These are phyloP conservation scores for Aspergillus latus DNA, from an alignment of 2,329 filamentous ascomycete genomes.

Conservation along the genomic window DNA sequence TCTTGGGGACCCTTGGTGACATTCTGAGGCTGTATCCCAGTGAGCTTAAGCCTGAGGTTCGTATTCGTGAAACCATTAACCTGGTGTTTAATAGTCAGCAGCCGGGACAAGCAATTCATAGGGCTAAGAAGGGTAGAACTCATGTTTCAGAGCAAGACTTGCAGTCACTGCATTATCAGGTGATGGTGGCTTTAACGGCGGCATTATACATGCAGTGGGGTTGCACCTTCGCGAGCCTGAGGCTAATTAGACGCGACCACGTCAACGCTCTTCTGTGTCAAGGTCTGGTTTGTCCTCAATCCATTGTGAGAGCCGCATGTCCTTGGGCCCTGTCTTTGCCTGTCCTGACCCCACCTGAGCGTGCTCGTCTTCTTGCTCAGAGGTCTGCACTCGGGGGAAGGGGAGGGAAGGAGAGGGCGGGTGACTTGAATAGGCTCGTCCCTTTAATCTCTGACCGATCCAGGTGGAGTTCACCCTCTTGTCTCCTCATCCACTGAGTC, in stretches of 20 bases:
- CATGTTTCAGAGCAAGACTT: background rate
- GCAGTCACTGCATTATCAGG: background rate
- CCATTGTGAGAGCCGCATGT: constrained; percentile 21
- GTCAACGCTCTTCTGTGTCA: constrained; percentile 25
- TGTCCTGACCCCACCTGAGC: constrained; percentile 19
- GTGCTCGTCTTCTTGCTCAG: constrained; percentile 6
- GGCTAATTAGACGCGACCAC: constrained; percentile 30
- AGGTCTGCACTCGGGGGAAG: constrained; percentile 2
- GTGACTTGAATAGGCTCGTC: constrained; percentile 10
- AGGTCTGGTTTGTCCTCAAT: constrained; percentile 11
- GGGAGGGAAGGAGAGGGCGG: background rate
- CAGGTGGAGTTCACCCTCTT: constrained; percentile 4
- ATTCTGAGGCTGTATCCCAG: too few species aligned
- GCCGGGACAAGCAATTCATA: background rate
- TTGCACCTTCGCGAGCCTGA: constrained; percentile 14
- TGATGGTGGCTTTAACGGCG: background rate
- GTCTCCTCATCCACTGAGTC: background rate
- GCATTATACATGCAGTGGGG: constrained; percentile 9
- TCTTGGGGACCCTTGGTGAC: too few species aligned
- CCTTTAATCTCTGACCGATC: constrained; percentile 2
- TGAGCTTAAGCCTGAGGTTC: background rate
- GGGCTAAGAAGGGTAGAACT: background rate
- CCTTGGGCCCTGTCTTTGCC: background rate
- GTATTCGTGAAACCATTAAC: background rate
- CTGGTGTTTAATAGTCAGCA: background rate